These are phyloP conservation scores for Graphilbum fragrans DNA, from an alignment of 2,329 filamentous ascomycete species.

Conservation along the genomic window DNA sequence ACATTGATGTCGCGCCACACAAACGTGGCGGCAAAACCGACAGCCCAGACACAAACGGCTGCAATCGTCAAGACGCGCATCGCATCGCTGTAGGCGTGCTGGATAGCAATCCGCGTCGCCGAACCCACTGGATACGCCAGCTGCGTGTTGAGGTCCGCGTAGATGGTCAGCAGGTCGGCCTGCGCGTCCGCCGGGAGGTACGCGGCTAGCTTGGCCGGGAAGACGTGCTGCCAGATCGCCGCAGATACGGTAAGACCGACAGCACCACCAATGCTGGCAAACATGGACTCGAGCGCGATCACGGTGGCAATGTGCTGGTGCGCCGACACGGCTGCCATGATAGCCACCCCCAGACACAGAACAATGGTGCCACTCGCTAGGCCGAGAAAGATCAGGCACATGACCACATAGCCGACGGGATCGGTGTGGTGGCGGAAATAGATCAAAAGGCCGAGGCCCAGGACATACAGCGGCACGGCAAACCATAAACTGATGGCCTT, in stretches of 20 bases:
- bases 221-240: constrained; percentile 47
- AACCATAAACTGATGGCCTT: constrained; percentile 27
- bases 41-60: constrained; percentile 21
- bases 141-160: constrained; percentile 38
- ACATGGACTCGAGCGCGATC: constrained; percentile 19
- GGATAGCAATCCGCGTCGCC: constrained; percentile 37
- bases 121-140: constrained; percentile 36
- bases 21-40: constrained; percentile 2
- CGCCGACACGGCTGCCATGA: constrained; percentile 40
- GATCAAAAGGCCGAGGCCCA: constrained; percentile 41
- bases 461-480: constrained; percentile 38
- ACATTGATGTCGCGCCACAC: constrained; percentile 7
- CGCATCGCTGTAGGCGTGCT: constrained; percentile 40
- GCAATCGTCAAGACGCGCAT: constrained; percentile 34
- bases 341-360: constrained; percentile 44
- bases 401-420: constrained; percentile 37
- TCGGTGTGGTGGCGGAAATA: constrained; percentile 37
- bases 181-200: constrained; percentile 33
- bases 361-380: constrained; percentile 45
- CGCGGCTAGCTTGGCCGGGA: constrained; percentile 34
- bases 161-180: constrained; percentile 31
- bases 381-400: constrained; percentile 41
- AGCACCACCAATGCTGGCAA: constrained; percentile 45
- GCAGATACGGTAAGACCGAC: constrained; percentile 46
- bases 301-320: constrained; percentile 24